Evolutionary conservation across 2,329 filamentous ascomycete species (phyloP).

Genomic region (Plenodomus biglobosus): DNA sequence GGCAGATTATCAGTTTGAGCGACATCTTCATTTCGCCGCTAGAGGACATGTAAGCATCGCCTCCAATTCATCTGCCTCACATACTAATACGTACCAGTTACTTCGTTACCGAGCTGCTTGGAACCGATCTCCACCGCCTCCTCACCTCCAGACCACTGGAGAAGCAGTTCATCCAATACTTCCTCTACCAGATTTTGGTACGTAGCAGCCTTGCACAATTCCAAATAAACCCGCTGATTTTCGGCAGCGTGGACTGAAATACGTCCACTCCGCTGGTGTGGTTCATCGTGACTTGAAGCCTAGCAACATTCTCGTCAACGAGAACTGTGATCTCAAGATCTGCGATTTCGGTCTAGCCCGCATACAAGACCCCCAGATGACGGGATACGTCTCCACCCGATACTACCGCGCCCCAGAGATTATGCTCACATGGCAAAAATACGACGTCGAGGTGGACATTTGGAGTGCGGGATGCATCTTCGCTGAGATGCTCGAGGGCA

Average conservation of each 20-base stretch:
- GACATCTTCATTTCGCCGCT: slow-evolving; percentile 99
- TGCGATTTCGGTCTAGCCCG: slow-evolving; percentile 97
- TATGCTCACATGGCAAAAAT: slow-evolving; percentile 99
- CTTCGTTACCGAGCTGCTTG: slow-evolving; percentile 96
- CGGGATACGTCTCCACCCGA: slow-evolving; percentile 95
- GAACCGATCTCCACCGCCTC: slow-evolving; percentile 92
- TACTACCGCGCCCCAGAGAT: slow-evolving; percentile 99
- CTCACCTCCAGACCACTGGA: slow-evolving; percentile 93
- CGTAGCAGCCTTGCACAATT: slow-evolving; percentile 61
- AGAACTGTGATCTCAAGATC: slow-evolving; percentile 99
- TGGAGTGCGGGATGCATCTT: slow-evolving; percentile 99
- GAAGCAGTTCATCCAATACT: slow-evolving; percentile 99
- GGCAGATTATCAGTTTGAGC: slow-evolving; percentile 87
- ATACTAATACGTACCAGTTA: slow-evolving; percentile 63
- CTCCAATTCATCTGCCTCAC: not conserved
- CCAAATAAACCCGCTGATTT: slow-evolving; percentile 32
- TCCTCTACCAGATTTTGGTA: slow-evolving; percentile 98
- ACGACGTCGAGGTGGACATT: slow-evolving; percentile 98
- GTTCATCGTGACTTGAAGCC: slow-evolving; percentile 98
- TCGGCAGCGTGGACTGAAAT: slow-evolving; percentile 87
- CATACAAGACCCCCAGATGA: slow-evolving; percentile 99
- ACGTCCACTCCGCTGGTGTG: slow-evolving; percentile 96
- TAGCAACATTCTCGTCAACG: slow-evolving; percentile 98
- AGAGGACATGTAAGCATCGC: slow-evolving; percentile 81
- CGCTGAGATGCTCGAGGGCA: slow-evolving; percentile 98